Base-by-base conservation (phyloP, 768 basidiomycete genomes). In the Suillus subaureus region DNA sequence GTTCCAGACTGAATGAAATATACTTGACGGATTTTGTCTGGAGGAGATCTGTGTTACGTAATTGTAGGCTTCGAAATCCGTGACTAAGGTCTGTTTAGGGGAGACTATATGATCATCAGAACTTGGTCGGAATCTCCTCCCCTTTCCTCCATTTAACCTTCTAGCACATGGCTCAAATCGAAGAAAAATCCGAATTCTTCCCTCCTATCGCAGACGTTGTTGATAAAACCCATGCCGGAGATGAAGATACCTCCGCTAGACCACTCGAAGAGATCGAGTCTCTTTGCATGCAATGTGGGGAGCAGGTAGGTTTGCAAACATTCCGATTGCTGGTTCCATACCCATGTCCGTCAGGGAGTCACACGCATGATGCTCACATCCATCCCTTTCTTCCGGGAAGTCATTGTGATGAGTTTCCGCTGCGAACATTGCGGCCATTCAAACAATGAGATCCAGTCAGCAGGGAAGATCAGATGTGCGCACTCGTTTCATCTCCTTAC, bases 361-460 rank as follows among this genome's bases (percentile, higher is more conserved):
- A 99, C 97, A 1, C 82, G 95, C 51, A 78, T 99, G 71, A 86
- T 99, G 71, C 81, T 99, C 58, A 98, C 96, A 0, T 88, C 89
- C 3, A 99, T 99, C 58, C 97, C 97, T 0, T 99, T 89, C 82
- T 99, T 99, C 82, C 83, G 87, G 54, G 94, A 99, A 76, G 89
- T 99, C 61, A 92, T 99, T 68, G 87, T 99, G 66, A 95, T 97
- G 89, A 96, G 94, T 45, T 99, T 99, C 81, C 86, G 91, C 64
- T 99, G 97, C 75, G 94, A 97, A 64, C 89, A 95, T 72, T 99
- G 97, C 71, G 96, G 95, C 11, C 78, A 83, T 68, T 76, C 83
- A 47, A 99, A 99, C 78, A 99, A 97, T 75, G 97, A 99, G 79
- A 90, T 97, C 54, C 95, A 98, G 72, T 87, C 93, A 9, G 97